These are phyloP conservation scores for Fomitopsis schrenkii DNA, from an alignment of 1,284 basidiomycete genomes.

Conservation along the genomic window DNA sequence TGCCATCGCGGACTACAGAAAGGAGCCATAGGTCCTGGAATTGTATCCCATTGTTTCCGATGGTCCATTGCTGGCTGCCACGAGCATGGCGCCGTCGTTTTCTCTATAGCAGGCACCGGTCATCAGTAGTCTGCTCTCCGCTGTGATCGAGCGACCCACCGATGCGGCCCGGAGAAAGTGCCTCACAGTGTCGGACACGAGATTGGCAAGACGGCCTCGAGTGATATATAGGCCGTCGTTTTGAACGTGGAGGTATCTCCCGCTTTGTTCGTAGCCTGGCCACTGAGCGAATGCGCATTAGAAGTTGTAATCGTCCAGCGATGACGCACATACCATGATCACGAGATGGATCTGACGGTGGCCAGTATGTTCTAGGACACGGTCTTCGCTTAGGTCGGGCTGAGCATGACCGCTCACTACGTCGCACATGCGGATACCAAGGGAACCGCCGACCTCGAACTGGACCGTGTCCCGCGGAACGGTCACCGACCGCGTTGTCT, in stretches of 20 bases:
- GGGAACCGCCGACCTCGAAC: slow-evolving; percentile 4
- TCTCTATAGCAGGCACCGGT: slow-evolving; percentile 2
- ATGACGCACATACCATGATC: slow-evolving; percentile 12
- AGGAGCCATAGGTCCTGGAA: slow-evolving; percentile 17
- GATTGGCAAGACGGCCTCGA: slow-evolving; percentile 11
- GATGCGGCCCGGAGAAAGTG: slow-evolving; percentile 5
- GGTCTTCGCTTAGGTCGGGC: slow-evolving; percentile 11
- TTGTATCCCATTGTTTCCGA: slow-evolving; percentile 7
- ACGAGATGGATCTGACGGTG: slow-evolving; percentile 16
- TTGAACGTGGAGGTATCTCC: slow-evolving; percentile 14
- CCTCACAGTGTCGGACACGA: slow-evolving; percentile 9
- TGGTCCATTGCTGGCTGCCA: slow-evolving; percentile 8
- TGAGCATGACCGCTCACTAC: slow-evolving; percentile 7
- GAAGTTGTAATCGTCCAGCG: neutral
- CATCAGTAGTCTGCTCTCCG: neutral
- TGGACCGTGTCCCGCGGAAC: slow-evolving; percentile 3
- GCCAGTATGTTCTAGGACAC: slow-evolving; percentile 11
- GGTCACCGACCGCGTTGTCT: slow-evolving; percentile 4
- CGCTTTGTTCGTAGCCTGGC: slow-evolving; percentile 15
- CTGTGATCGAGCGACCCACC: slow-evolving; percentile 4
- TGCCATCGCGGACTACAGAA: slow-evolving; percentile 11
- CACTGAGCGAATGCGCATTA: slow-evolving; percentile 10
- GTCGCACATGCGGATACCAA: slow-evolving; percentile 15
- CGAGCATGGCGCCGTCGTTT: neutral
- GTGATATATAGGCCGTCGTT: slow-evolving; percentile 11